Conservation (phyloP, 352 stramenopile genomes). For the Plasmopara muralis region DNA sequence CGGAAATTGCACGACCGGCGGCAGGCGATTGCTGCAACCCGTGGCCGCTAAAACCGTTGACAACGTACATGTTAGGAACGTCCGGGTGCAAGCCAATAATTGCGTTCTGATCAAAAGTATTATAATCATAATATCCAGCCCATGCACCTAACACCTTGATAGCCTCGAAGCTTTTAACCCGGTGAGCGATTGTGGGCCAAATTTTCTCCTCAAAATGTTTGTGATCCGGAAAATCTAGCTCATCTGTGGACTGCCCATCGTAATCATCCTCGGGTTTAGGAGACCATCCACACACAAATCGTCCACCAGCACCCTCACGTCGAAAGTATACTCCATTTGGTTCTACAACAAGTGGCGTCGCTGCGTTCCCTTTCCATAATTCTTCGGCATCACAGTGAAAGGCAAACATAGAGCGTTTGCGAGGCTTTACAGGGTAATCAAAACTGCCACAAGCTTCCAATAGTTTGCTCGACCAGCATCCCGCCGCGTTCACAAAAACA, state of each 20-base stretch:
- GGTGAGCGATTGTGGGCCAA: slow-evolving; percentile 73
- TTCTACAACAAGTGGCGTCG: slow-evolving; percentile 69
- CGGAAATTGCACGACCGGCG: slow-evolving; percentile 62
- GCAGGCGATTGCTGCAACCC: slow-evolving; percentile 76
- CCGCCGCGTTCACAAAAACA: slow-evolving; percentile 74
- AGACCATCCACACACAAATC: slow-evolving; percentile 70
- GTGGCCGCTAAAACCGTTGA: slow-evolving; percentile 83
- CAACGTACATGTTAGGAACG: slow-evolving; percentile 73
- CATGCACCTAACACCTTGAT: slow-evolving; percentile 76
- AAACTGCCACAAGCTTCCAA: slow-evolving; percentile 56
- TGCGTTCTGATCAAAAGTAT: slow-evolving; percentile 84
- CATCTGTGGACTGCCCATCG: slow-evolving; percentile 53
- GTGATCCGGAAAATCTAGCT: slow-evolving; percentile 64
- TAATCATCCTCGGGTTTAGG: slow-evolving; percentile 50
- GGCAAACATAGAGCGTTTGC: slow-evolving; percentile 75
- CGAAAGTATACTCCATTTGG: slow-evolving; percentile 76
- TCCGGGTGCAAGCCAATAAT: slow-evolving; percentile 78
- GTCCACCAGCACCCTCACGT: slow-evolving; percentile 55
- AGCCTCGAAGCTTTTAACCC: slow-evolving; percentile 69
- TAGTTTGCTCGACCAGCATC: slow-evolving; percentile 63
- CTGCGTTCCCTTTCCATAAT: slow-evolving; percentile 60
- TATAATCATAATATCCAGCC: slow-evolving; percentile 85
- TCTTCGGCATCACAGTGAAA: slow-evolving; percentile 70
- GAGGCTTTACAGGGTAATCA: slow-evolving; percentile 69
- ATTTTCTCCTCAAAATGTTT: slow-evolving; percentile 68